Base-by-base conservation (phyloP, 2,329 filamentous ascomycete species). In the Apiospora marii region DNA sequence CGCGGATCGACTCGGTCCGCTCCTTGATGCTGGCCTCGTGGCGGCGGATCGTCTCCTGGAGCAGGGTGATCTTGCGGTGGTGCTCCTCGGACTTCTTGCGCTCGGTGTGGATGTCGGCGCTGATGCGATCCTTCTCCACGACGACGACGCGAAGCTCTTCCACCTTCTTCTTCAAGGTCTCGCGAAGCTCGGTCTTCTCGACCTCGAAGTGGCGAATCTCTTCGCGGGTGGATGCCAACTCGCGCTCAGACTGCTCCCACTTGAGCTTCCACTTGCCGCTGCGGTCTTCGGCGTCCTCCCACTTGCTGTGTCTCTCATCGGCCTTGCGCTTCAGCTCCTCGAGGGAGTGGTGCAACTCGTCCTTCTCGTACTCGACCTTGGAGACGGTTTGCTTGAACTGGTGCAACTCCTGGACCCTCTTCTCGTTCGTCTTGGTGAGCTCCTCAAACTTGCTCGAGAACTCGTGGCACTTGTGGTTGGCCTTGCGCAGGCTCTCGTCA, bases 21-120 rank as follows among this genome's bases (percentile, higher is more conserved):
- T 70, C 69, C 69, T 58, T 70, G 69, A 27, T 43, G 14, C 13
- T 41, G 49, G 51, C 22, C 48, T 70, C 51, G 34, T 58, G 46
- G n/a, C 69, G 69, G n/a, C 49, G 46, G 16, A 64, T 37, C n/a
- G 69, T 37, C 53, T 61, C 53, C 10, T 61, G 30, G 19, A 61
- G 53, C 53, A 61, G 30, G 22, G 12, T 61, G 16, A 61, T 61
- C 53, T 37, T 61, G 19, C 53, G 53, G 53, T 61, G 30, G 53
- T 37, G 30, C 53, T 61, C 53, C 30, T 61, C 53, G 30, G 53
- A 12, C 30, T 61, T 61, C 53, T 61, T 61, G 53, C 19, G 53
- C 30, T 61, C 53, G 19, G 53, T 12, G 19, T 61, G 53, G 30
- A 61, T 37, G 53, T 61, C 53, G 30, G 30, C 53, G 30, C 12